A percentile compares a stretch with the other conserved stretches of the same genome.
Conservation (phyloP, 306 rosid genomes). For the Begonia masoniana region DNA sequence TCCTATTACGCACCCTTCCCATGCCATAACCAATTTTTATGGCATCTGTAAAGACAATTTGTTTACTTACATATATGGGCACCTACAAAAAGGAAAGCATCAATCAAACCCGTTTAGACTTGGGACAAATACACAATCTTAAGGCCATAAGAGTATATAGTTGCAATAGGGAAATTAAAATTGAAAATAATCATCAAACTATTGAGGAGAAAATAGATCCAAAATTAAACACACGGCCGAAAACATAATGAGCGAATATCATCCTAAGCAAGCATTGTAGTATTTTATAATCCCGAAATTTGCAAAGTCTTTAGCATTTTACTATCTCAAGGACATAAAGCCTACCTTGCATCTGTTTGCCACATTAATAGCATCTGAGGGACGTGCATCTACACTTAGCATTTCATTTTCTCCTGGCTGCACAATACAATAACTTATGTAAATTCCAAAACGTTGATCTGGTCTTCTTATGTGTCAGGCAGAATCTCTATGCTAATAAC, state of each 20-base stretch:
- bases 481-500: conserved; percentile 5
- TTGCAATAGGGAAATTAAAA: too few species aligned
- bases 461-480: not conserved
- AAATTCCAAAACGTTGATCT: not conserved
- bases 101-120: not conserved
- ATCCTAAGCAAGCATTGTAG: not conserved
- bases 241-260: not conserved
- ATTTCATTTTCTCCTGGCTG: conserved; percentile 70
- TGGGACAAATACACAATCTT: too few species aligned
- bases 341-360: conserved; percentile 82
- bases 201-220: not conserved
- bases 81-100: conserved; percentile 50
- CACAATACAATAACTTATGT: conserved; percentile 20
- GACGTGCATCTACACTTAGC: conserved; percentile 77
- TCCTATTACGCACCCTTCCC: conserved; percentile 45
- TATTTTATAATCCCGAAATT: not conserved
- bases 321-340: conserved; percentile 3
- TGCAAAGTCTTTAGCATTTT: not conserved
- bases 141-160: too few species aligned
- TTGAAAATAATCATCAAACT: not conserved
- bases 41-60: conserved; percentile 67
- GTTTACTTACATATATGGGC: conserved; percentile 84
- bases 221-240: not conserved
- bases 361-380: conserved; percentile 88
- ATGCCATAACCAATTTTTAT: conserved; percentile 63